Conservation (phyloP, 352 stramenopile genomes). For the Phytopythium kandeliae region DNA sequence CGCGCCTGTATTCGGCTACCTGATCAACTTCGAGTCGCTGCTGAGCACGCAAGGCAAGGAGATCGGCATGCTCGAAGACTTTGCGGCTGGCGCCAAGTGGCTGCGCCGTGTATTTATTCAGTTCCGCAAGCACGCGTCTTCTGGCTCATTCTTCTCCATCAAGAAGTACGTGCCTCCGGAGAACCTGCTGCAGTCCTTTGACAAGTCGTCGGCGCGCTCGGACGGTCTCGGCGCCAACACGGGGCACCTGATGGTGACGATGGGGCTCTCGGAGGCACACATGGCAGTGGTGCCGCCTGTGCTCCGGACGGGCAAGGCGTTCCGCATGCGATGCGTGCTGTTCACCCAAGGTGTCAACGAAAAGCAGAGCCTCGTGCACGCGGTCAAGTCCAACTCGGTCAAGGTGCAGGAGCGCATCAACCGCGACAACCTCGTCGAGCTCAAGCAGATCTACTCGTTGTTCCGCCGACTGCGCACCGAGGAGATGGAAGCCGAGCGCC, state of each 20-base stretch:
- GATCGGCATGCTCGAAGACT: constrained; percentile 92
- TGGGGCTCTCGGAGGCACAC: constrained; percentile 48
- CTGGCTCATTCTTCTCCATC: constrained; percentile 44
- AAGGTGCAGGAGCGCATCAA: constrained; percentile 80
- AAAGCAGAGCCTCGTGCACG: constrained; percentile 79
- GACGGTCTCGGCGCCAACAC: constrained; percentile 11
- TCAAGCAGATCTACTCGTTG: constrained; percentile 52
- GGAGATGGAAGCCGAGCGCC: constrained; percentile 23
- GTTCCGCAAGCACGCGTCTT: constrained; percentile 46
- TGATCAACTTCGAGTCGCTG: constrained; percentile 83
- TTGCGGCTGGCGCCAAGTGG: constrained; percentile 78
- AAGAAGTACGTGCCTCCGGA: constrained; percentile 48
- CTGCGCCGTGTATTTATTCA: constrained; percentile 74
- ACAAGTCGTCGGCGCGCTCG: background rate
- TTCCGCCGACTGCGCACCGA: constrained; percentile 43
- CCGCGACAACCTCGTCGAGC: constrained; percentile 66
- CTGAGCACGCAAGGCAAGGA: constrained; percentile 93
- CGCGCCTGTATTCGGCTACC: constrained; percentile 47
- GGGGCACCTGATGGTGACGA: constrained; percentile 55
- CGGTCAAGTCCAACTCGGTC: constrained; percentile 65
- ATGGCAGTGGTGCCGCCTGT: constrained; percentile 42
- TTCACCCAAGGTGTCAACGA: constrained; percentile 84
- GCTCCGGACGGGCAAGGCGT: constrained; percentile 36
- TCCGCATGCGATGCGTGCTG: constrained; percentile 60
- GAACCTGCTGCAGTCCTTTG: background rate